Conservation (phyloP, 2,329 filamentous ascomycete species). For the Talaromyces sp. region DNA sequence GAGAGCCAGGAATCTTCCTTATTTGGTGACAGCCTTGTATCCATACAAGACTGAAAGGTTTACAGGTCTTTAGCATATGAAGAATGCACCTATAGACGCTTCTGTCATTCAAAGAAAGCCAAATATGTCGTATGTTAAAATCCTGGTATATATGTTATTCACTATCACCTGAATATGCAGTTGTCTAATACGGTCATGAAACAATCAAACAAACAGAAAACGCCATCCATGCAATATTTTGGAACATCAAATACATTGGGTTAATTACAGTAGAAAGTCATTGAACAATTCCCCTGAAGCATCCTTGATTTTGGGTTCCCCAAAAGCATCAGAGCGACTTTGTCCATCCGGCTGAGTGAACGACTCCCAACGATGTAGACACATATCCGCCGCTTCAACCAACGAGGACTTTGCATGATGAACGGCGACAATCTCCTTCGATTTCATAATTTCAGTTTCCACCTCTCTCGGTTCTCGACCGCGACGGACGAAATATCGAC, state of each 20-base stretch:
- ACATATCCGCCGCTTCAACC: constrained; percentile 23
- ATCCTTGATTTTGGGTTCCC: background rate
- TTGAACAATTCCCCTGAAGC: background rate
- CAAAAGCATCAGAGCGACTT: background rate
- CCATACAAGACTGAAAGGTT: background rate
- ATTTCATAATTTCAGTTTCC: constrained; percentile 30
- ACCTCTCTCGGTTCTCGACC: constrained; percentile 47
- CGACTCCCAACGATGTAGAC: constrained; percentile 22
- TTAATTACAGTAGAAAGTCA: constrained; percentile 5
- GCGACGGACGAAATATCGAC: constrained; percentile 47
- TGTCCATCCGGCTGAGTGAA: constrained; percentile 16
- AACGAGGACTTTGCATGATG: constrained; percentile 24
- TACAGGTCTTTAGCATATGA: background rate
- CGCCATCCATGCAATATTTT: constrained; percentile 5
- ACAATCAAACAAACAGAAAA: background rate
- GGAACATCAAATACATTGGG: background rate
- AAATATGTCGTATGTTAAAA: background rate
- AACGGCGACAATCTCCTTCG: constrained; percentile 22
- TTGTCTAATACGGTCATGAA: background rate
- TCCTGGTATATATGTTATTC: background rate
- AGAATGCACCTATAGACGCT: background rate
- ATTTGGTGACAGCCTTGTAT: background rate
- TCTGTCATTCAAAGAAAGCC: background rate
- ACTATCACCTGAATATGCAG: background rate
- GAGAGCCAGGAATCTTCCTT: background rate